Percentiles rank a stretch among this genome's conserved stretches.
Evolutionary conservation across 345 rosid species (phyloP).

Genomic region (Gossypium stocksii): DNA sequence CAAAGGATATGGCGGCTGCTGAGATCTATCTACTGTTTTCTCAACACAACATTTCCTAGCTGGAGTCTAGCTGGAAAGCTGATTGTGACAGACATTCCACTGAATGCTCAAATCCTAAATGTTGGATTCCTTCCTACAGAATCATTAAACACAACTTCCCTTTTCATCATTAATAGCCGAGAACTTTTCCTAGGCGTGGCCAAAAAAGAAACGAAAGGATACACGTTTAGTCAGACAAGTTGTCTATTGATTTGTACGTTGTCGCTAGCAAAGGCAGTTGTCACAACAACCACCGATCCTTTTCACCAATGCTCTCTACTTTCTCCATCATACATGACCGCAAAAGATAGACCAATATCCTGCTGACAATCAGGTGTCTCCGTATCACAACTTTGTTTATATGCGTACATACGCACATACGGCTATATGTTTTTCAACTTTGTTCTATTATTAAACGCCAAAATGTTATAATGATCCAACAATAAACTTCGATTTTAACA

Average conservation of each 20-base stretch:
- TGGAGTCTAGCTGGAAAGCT: not conserved
- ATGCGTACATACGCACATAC: too few relatives aligned
- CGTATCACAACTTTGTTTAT: too few relatives aligned
- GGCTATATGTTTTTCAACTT: too few relatives aligned
- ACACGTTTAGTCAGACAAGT: not conserved
- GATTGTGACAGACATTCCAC: not conserved
- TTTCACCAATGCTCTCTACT: not conserved
- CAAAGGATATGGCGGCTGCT: not conserved
- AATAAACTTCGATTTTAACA: too few relatives aligned
- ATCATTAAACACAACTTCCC: not conserved
- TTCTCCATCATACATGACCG: not conserved
- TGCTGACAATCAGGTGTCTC: too few relatives aligned
- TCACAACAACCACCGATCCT: not conserved
- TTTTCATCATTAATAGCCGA: not conserved
- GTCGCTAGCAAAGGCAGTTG: not conserved
- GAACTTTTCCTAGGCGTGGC: not conserved
- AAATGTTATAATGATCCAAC: too few relatives aligned
- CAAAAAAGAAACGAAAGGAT: not conserved
- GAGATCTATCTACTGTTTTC: not conserved
- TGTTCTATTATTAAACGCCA: too few relatives aligned
- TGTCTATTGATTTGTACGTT: not conserved
- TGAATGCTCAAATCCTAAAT: not conserved
- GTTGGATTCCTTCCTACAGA: not conserved
- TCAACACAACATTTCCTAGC: not conserved
- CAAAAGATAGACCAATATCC: too few relatives aligned